Conservation (phyloP, 495 filamentous ascomycete species). For the Cairneyella variabilis region DNA sequence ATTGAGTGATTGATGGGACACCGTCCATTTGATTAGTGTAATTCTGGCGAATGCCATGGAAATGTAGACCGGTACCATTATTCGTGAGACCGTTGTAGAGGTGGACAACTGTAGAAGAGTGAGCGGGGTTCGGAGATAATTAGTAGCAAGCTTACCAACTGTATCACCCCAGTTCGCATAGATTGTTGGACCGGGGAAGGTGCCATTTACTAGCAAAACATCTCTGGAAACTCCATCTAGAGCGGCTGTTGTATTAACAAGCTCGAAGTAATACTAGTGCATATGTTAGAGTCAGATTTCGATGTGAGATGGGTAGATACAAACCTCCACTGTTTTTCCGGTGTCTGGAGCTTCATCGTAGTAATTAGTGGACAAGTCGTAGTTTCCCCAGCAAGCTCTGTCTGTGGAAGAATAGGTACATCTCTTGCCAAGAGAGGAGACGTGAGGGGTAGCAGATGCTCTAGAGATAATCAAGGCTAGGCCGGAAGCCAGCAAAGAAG, state of each 20-base stretch:
- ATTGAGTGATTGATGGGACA: slow-evolving; percentile 57
- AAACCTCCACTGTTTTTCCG: slow-evolving; percentile 33
- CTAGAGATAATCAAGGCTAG: slow-evolving; percentile 2
- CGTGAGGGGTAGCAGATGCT: background rate
- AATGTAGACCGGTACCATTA: slow-evolving; percentile 46
- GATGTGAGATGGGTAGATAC: background rate
- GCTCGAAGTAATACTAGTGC: slow-evolving; percentile 37
- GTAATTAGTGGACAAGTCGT: slow-evolving; percentile 54
- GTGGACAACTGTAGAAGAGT: slow-evolving; percentile 2
- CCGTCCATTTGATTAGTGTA: slow-evolving; percentile 60
- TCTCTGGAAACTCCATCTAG: slow-evolving; percentile 43
- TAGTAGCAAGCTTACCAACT: slow-evolving; percentile 18
- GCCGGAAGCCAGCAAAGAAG: slow-evolving; percentile 8
- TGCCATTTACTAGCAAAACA: slow-evolving; percentile 26
- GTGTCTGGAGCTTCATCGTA: slow-evolving; percentile 42
- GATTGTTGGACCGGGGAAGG: slow-evolving; percentile 27
- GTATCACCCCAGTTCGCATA: slow-evolving; percentile 38
- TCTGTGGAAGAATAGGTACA: slow-evolving; percentile 13
- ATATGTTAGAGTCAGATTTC: background rate
- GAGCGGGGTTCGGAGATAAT: background rate
- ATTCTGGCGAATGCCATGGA: slow-evolving; percentile 62
- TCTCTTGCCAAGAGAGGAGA: slow-evolving; percentile 9
- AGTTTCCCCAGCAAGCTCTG: slow-evolving; percentile 35
- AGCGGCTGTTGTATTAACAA: slow-evolving; percentile 38
- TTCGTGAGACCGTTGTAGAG: slow-evolving; percentile 16